Evolutionary conservation across 306 rosid genomes (phyloP).

Genomic region (Cucumis sativus): DNA sequence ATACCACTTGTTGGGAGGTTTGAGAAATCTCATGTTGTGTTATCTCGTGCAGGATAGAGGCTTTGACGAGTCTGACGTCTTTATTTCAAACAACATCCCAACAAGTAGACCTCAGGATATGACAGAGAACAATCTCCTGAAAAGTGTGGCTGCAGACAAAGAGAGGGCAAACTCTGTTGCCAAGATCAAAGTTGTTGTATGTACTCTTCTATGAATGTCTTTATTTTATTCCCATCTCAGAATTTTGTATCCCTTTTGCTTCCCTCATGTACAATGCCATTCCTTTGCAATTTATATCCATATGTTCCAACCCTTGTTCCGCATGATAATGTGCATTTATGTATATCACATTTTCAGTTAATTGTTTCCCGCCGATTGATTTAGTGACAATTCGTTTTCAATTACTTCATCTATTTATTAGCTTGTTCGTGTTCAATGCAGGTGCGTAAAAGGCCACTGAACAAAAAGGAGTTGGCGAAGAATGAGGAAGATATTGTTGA

Average conservation of each 20-base stretch:
- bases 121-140: constrained; percentile 57
- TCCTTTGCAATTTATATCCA: not conserved
- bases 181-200: constrained; percentile 99
- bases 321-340: not conserved
- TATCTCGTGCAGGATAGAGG: constrained; percentile 46
- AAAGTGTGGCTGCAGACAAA: constrained; percentile 67
- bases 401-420: constrained; percentile 1
- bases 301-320: not conserved
- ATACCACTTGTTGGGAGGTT: constrained; percentile 32
- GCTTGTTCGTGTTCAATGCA: constrained; percentile 23
- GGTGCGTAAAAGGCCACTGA: constrained; percentile 97
- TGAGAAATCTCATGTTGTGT: constrained; percentile 37
- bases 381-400: not conserved
- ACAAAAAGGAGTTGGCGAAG: constrained; percentile 84
- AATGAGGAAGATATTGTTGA: constrained; percentile 94
- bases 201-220: constrained; percentile 18
- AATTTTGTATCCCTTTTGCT: not conserved
- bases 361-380: not conserved
- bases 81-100: constrained; percentile 43
- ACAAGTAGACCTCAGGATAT: constrained; percentile 44
- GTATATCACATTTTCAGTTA: not conserved
- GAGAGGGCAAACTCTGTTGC: constrained; percentile 86
- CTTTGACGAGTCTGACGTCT: constrained; percentile 76
- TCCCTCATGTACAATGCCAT: constrained; percentile 3
- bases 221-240: not conserved